Evolutionary conservation across 2,329 filamentous ascomycete species (phyloP), one percentile per base, ranked within the genome.

Genomic region (Phyllosticta citriasiana): DNA sequence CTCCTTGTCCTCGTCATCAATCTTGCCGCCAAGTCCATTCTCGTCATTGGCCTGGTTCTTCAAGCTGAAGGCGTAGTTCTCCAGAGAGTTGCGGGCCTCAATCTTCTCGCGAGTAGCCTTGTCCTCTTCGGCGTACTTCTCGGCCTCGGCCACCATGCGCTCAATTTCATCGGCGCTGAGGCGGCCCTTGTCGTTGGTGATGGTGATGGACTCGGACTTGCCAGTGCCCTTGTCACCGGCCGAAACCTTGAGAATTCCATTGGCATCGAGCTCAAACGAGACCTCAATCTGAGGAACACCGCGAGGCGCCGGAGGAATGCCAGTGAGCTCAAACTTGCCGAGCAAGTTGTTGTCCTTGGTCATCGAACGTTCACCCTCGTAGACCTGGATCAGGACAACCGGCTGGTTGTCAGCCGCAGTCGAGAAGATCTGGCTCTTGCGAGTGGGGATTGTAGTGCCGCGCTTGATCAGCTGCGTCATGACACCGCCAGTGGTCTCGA

Each of bases 31-130:
- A 64, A 97, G 89, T 76, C 93, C 94, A 66, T 97, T 91, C 69
- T 96, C 89, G 66, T 99, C 94, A 77, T 92, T 93, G 81, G 91
- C 88, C 83, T 97, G 94, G 88, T 96, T 97, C 89, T 97, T 97
- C 70, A 99, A 82, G 82, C 84, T 93, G 86, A 96, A 97, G 69
- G 91, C 91, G 80, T 97, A 99, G 87, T 97, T 97, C 86, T 99
- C 94, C 64, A 99, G 88, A 69, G 87, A 86, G 80, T 99, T 97
- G 74, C 93, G 88, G 70, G 92, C 88, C 82, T 97, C 92, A 70
- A 99, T 96, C 80, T 92, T 92, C 82, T 94, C 90, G 75, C 91
- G 91, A 72, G 90, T 95, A 66, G 92, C 92, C 86, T 97, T 97
- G 83, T 99, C 94, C 80, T 97, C 94, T 78, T 99, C 94, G 73